Base-by-base conservation (phyloP, 352 stramenopile species). In the Phytophthora gonapodyides region DNA sequence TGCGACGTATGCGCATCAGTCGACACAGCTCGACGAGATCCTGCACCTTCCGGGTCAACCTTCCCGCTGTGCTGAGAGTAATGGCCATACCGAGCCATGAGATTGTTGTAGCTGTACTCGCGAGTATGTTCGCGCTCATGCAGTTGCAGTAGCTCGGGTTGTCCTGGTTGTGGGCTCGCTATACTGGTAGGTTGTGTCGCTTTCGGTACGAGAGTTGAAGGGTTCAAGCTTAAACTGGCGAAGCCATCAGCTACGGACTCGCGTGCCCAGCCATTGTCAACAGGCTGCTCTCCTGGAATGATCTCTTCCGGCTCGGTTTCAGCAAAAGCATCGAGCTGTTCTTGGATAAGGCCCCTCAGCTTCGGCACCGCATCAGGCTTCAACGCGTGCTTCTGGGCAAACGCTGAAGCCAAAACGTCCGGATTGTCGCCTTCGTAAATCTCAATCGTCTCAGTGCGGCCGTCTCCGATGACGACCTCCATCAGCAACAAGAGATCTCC, bases 21-120 rank as follows among this genome's bases (percentile, higher is more conserved):
- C 9, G 51, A 61, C 17, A 38, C 41, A 40, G 59, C 37, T 55
- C 47, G 35, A 40, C 58, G 59, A 13, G n/a, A 33, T 50, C 16
- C 16, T 27, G 13, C 54, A 44, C 37, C 62, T 42, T 59, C 46
- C 12, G 44, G 50, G 36, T 87, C 69, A 16, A 88, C 72, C 34
- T 87, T 87, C 49, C 70, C 81, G 57, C 67, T 89, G 69, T 88
- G 78, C 36, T 83, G 80, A 5, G 75, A 84, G 57, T 88, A 87
- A 52, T 89, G 80, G 1, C 80, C 82, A 65, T 91, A 93, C 44
- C 88, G 87, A 48, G 83, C 80, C 70, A 89, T 79, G 17, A 93
- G 69, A 48, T 70, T 76, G 43, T 89, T 87, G 68, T 92, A 93
- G 44, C 67, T 87, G 57, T 71, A 74, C 55, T 91, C 83, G 8